Conservation (phyloP, 495 filamentous ascomycete genomes). For the Halenospora varia region DNA sequence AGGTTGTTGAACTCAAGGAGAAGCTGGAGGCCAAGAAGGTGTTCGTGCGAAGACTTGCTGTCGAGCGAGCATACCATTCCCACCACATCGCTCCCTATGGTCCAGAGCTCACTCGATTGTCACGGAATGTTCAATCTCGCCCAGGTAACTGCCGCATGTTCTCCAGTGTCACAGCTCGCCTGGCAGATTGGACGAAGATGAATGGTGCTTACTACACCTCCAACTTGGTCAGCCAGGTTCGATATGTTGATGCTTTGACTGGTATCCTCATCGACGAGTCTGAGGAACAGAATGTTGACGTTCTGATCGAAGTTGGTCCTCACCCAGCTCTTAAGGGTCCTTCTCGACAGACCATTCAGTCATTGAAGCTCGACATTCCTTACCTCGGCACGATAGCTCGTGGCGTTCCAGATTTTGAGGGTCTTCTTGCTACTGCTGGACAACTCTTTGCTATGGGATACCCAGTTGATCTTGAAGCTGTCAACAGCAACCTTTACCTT, state of each 20-base stretch:
- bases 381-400: constrained; percentile 35
- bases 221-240: constrained; percentile 48
- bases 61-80: constrained; percentile 60
- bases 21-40: constrained; percentile 37
- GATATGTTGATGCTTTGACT: constrained; percentile 39
- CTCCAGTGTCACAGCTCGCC: constrained; percentile 33
- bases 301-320: constrained; percentile 61
- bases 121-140: not conserved
- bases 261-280: not conserved
- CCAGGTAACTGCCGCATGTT: constrained; percentile 24
- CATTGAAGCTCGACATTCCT: not conserved
- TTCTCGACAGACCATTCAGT: constrained; percentile 48
- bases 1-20: constrained; percentile 41
- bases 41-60: constrained; percentile 48
- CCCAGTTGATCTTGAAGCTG: constrained; percentile 34
- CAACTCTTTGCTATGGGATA: constrained; percentile 21
- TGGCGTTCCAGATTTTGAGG: constrained; percentile 40
- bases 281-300: constrained; percentile 7
- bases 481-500: constrained; percentile 29
- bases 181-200: constrained; percentile 10
- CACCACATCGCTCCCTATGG: constrained; percentile 46
- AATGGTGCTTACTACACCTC: constrained; percentile 22
- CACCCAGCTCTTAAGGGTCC: constrained; percentile 59
- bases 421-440: constrained; percentile 38
- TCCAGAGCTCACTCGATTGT: constrained; percentile 34